A percentile compares a stretch with the other conserved stretches of the same genome.
Conservation (phyloP, 1,139 yeast genomes). For the Geotrichum citri-aurantii region DNA sequence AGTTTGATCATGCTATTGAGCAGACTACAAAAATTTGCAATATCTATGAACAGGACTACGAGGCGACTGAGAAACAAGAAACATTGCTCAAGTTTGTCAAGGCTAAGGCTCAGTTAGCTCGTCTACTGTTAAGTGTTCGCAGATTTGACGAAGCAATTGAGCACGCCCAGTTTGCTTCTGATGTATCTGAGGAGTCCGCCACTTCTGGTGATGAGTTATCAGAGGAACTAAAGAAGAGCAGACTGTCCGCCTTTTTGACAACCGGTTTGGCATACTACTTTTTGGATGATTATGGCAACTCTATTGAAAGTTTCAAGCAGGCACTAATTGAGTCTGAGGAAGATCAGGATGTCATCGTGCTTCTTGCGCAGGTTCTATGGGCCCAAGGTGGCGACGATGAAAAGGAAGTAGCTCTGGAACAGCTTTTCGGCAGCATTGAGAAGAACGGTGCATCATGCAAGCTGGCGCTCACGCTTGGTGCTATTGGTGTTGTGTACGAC, state of each 20-base stretch:
- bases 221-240: conserved; percentile 22
- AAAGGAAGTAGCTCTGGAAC: conserved; percentile 65
- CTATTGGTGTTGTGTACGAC: conserved; percentile 64
- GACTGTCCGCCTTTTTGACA: conserved; percentile 59
- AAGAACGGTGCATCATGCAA: conserved; percentile 53
- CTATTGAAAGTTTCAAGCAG: conserved; percentile 60
- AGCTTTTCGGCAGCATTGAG: conserved; percentile 49
- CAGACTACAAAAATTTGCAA: conserved; percentile 45
- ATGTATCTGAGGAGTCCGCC: conserved; percentile 43
- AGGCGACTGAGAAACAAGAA: conserved; percentile 46
- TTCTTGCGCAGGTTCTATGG: conserved; percentile 74
- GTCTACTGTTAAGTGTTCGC: conserved; percentile 58
- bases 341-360: conserved; percentile 57
- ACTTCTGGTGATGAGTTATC: conserved; percentile 30
- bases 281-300: conserved; percentile 51
- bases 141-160: conserved; percentile 56
- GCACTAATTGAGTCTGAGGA: conserved; percentile 53
- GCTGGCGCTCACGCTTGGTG: conserved; percentile 70
- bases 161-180: conserved; percentile 52
- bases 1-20: conserved; percentile 49
- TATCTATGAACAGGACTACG: conserved; percentile 55
- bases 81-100: conserved; percentile 49
- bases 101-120: conserved; percentile 63
- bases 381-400: conserved; percentile 69
- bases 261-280: conserved; percentile 68